Evolutionary conservation across 139 green algal species (phyloP).

Genomic region (Chlorokybus atmophyticus): DNA sequence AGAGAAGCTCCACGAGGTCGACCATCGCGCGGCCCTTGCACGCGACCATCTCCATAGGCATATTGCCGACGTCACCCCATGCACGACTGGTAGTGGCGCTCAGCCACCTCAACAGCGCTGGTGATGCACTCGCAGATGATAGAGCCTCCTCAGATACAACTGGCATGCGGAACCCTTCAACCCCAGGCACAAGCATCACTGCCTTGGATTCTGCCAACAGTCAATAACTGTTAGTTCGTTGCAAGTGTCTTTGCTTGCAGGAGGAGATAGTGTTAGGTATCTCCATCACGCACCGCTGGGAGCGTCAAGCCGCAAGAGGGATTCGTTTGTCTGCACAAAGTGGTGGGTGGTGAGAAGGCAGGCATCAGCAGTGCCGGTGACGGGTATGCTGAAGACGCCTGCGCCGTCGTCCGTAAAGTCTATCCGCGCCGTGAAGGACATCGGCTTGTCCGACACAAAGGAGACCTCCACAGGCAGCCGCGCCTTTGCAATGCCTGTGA

Average conservation of each 20-base stretch:
- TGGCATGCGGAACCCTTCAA: too few relatives aligned
- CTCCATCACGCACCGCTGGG: too few relatives aligned
- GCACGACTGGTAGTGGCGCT: conserved; percentile 33
- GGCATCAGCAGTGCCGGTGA: conserved; percentile 54
- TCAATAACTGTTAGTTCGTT: too few relatives aligned
- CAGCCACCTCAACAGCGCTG: background rate
- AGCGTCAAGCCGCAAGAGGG: too few relatives aligned
- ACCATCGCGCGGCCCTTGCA: conserved; percentile 43
- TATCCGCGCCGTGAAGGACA: conserved; percentile 55
- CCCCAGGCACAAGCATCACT: too few relatives aligned
- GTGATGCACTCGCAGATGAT: too few relatives aligned
- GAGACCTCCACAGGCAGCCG: conserved; percentile 51
- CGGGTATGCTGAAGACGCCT: conserved; percentile 32
- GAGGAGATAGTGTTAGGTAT: too few relatives aligned
- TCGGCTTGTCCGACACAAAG: conserved; percentile 40
- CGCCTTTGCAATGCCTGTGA: conserved; percentile 60
- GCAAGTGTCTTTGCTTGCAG: too few relatives aligned
- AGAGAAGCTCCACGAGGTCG: conserved; percentile 55
- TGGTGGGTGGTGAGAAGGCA: conserved; percentile 42
- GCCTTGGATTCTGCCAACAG: too few relatives aligned
- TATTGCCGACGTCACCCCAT: conserved; percentile 24
- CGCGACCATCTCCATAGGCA: conserved; percentile 32
- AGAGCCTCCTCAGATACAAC: too few relatives aligned
- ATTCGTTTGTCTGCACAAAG: conserved; percentile 48
- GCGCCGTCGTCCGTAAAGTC: conserved; percentile 64